Evolutionary conservation across 371 early-diverging fungal species (phyloP).

Genomic region (Saksenaea oblongispora): DNA sequence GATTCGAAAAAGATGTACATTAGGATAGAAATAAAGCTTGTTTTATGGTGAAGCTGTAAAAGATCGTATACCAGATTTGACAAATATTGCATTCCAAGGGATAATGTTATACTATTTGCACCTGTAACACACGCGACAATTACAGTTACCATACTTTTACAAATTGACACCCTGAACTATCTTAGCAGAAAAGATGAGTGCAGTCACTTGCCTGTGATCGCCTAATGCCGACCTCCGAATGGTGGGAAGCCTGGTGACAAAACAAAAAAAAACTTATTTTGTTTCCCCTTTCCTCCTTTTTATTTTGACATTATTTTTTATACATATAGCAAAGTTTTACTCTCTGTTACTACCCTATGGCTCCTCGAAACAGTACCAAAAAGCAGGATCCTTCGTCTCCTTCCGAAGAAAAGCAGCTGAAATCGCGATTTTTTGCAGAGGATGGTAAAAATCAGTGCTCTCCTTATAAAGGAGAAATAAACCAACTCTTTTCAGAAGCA

Average conservation of each 20-base stretch:
- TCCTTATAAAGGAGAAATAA: background rate
- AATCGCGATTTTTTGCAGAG: slow-evolving; percentile 17
- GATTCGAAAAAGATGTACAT: background rate
- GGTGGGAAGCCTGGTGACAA: background rate
- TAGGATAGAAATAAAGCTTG: background rate
- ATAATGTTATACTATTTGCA: background rate
- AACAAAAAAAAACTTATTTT: background rate
- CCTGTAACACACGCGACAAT: background rate
- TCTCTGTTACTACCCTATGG: slow-evolving; percentile 6
- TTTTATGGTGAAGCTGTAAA: background rate
- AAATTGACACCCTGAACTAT: background rate
- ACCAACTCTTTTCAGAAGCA: background rate
- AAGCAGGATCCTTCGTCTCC: slow-evolving; percentile 7
- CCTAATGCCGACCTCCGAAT: background rate
- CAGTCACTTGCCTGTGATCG: background rate
- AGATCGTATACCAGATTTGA: slow-evolving; percentile 4
- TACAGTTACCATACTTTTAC: background rate
- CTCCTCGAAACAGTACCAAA: slow-evolving; percentile 11
- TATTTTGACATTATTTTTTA: slow-evolving; percentile 8
- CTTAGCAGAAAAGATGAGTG: background rate
- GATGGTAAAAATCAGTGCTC: background rate
- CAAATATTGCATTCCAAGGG: slow-evolving; percentile 13
- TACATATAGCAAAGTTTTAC: background rate
- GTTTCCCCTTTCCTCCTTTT: background rate
- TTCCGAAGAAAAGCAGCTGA: slow-evolving; percentile 12